These are phyloP conservation scores for Talaromyces sp. DNA, from an alignment of 2,329 filamentous ascomycete species.

Conservation along the genomic window DNA sequence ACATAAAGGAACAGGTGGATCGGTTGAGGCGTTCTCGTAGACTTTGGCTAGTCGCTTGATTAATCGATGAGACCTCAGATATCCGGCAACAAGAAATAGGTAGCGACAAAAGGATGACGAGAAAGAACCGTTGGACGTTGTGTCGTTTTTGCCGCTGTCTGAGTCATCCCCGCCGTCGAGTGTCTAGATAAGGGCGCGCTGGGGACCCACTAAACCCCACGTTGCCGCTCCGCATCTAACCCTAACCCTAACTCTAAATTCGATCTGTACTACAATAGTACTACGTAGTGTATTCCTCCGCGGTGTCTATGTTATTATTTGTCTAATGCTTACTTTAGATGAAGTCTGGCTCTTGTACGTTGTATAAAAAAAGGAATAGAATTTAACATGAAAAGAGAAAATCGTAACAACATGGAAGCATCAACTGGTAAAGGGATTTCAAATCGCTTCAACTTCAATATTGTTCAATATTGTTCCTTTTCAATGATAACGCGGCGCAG, in stretches of 20 bases:
- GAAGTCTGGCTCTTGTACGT: background rate
- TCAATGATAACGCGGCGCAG: too few species aligned
- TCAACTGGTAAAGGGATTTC: too few species aligned
- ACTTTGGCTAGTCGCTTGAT: background rate
- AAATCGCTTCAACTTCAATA: too few species aligned
- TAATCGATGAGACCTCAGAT: background rate
- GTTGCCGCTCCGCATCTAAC: background rate
- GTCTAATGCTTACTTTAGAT: background rate
- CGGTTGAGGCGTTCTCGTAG: background rate
- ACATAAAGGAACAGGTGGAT: background rate
- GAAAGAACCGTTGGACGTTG: background rate
- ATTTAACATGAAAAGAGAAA: too few species aligned
- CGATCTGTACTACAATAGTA: background rate
- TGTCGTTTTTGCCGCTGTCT: background rate
- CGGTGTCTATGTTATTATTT: background rate
- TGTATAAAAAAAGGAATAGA: background rate
- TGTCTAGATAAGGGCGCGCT: background rate
- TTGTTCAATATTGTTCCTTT: too few species aligned
- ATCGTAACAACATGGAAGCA: too few species aligned
- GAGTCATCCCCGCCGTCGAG: background rate
- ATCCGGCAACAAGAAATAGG: background rate
- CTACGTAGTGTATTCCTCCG: too few species aligned
- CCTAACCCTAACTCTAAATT: background rate
- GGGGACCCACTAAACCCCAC: background rate
- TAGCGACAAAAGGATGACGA: background rate